phyloP scores from a whole-genome alignment of 1,284 basidiomycete species.

The Cystobasidiaceae sp. region DNA sequence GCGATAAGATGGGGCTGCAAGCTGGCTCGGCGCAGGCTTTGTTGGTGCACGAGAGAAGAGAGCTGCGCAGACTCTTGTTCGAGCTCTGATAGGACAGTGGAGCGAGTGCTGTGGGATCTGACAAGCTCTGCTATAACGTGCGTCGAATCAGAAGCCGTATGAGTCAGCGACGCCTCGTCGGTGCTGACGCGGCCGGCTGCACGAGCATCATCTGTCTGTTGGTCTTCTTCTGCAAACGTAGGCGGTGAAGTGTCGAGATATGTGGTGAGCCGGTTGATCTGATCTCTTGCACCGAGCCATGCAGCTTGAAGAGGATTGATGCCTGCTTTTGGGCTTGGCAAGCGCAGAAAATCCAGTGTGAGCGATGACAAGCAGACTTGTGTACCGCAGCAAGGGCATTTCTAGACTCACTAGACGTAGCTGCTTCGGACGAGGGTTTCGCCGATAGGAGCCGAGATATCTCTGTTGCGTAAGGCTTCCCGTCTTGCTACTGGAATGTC shows the following conservation, averaged over 20 bases:
- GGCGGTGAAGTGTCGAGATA: slow-evolving; percentile 26
- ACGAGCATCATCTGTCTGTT: neutral
- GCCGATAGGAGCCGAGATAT: slow-evolving; percentile 24
- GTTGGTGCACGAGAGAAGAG: slow-evolving; percentile 17
- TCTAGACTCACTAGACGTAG: slow-evolving; percentile 17
- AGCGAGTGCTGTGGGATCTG: too few relatives aligned
- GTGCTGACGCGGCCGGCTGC: neutral
- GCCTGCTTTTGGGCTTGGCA: slow-evolving; percentile 10
- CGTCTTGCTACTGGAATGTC: neutral
- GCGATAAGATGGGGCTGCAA: slow-evolving; percentile 19
- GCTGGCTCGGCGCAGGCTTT: slow-evolving; percentile 2
- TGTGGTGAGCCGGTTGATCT: slow-evolving; percentile 11
- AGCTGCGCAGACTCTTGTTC: slow-evolving; percentile 26
- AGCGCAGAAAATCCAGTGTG: too few relatives aligned
- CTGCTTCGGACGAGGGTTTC: slow-evolving; percentile 23
- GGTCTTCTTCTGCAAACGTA: slow-evolving; percentile 14
- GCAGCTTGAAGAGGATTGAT: slow-evolving; percentile 26
- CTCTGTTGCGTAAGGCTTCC: slow-evolving; percentile 18
- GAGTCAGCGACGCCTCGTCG: too few relatives aligned
- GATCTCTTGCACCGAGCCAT: slow-evolving; percentile 16
- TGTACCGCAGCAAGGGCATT: neutral
- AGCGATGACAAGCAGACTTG: neutral
- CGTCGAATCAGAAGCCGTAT: neutral
- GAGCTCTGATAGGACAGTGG: slow-evolving; percentile 3
- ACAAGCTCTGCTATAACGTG: too few relatives aligned